Evolutionary conservation across 805 yeast genomes (phyloP), one percentile per base, ranked within the genome.

Genomic region (Starmerella sp.): DNA sequence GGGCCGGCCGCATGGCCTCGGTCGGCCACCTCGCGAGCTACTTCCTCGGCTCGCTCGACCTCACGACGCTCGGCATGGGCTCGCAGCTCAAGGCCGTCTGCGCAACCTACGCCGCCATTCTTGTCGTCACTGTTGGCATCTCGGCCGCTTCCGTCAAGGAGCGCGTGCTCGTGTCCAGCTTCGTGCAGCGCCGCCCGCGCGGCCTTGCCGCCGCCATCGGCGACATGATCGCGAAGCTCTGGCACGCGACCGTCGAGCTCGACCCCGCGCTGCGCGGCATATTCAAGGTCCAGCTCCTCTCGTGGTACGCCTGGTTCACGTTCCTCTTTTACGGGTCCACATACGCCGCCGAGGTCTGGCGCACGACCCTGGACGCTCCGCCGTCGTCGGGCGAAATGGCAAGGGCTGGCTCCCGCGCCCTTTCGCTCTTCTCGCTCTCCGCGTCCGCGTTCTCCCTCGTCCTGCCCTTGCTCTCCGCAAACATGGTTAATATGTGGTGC

Each of bases 281-380:
- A 3, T 81, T 83, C 60, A 69, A 67, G 51, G 79, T 80, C 1
- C 83, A 81, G 64, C 77, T 81, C 56, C 78, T 78, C 65, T 84
- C 84, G 0, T 81, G 85, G 85, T 76, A 81, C 43, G 84, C 84
- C 1, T 81, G 82, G 69, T 81, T 81, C 67, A 83, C 83, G 1
- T 75, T 81, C 77, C 63, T 81, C 32, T 81, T 81, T 58, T 81
- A 81, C 62, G 80, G 84, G 4, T 77, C 85, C 2, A 79, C 84
- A 0, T 81, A 80, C 65, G 84, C 81, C 15, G 83, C 83, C 0
- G 84, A 78, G 56, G 67, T 81, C 14, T 80, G 78, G 66, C 67
- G 72, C 35, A 77, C 54, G 59, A 64, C 35, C 66, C 63, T 45
- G 53, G 58, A 10, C 56, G 62, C 13, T 71, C 13, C 53, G 14